These are phyloP conservation scores for Beta lomatogona DNA, from an alignment of 179 eudicot species.

Conservation along the genomic window DNA sequence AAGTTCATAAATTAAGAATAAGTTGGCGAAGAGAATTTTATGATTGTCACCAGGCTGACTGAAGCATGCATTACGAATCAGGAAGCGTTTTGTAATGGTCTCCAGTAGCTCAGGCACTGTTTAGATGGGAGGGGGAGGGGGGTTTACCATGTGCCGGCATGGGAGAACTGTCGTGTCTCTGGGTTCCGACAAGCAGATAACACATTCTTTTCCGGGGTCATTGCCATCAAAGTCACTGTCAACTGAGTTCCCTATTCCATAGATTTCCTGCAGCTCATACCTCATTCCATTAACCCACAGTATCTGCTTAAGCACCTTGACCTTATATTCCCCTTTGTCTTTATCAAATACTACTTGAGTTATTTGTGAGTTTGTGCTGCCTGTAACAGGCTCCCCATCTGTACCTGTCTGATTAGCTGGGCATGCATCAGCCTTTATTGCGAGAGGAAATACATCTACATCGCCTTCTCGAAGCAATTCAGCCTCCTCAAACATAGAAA, in stretches of 20 bases:
- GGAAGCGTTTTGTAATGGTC: background rate
- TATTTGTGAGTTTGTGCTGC: slow-evolving; percentile 73
- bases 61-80: background rate
- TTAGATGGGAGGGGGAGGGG: background rate
- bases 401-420: slow-evolving; percentile 39
- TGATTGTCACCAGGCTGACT: background rate
- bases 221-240: slow-evolving; percentile 67
- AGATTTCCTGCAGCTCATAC: slow-evolving; percentile 93
- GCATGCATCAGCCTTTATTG: slow-evolving; percentile 85
- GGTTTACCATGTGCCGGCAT: slow-evolving; percentile 91
- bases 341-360: slow-evolving; percentile 85
- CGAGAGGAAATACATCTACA: slow-evolving; percentile 64
- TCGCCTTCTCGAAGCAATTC: slow-evolving; percentile 59
- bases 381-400: slow-evolving; percentile 45
- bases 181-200: slow-evolving; percentile 95
- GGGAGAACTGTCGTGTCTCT: slow-evolving; percentile 95
- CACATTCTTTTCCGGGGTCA: slow-evolving; percentile 97
- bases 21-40: background rate
- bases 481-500: slow-evolving; percentile 64
- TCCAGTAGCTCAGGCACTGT: background rate
- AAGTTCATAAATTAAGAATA: background rate
- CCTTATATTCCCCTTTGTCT: slow-evolving; percentile 75
- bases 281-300: slow-evolving; percentile 83
- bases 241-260: slow-evolving; percentile 88
- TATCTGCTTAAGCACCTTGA: slow-evolving; percentile 84